Evolutionary conservation across 2,329 filamentous ascomycete genomes (phyloP), one percentile per base, ranked within the genome.

Genomic region (Acephala macrosclerotiorum): DNA sequence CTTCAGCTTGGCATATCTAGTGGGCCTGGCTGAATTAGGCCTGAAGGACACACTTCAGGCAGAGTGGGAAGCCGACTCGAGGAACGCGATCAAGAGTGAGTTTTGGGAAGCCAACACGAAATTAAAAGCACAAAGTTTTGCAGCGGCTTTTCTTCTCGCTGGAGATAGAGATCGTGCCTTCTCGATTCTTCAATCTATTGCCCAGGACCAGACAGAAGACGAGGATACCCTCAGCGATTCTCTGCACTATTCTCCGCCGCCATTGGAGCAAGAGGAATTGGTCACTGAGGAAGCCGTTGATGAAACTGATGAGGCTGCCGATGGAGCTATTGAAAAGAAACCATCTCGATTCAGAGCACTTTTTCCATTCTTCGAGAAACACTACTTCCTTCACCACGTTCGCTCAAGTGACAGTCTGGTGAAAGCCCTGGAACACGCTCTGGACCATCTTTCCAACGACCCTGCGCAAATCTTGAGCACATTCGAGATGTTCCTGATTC

Each of bases 141-240:
- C 68, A n/a, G 45, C 65, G 8, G 69, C 69, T 12, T 68, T 72
- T 38, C 8, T 69, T 2, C 35, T 70, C 20, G 70, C 66, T 12
- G 55, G 62, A 22, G 66, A 71, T 59, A 36, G 7, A n/a, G 35
- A 61, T 18, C 25, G 26, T 6, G 49, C 49, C 3, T 33, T 33
- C 3, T 53, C 49, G 11, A 53, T 33, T 14, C 49, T 33, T 29
- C 14, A 29, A 26, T 33, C 49, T 26, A 16, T 12, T 53, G 14
- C 25, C 25, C 12, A 26, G 14, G 26, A 18, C 49, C 22, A 49
- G n/a, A 49, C 25, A 5, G 49, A 8, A 33, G 22, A 53, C n/a
- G n/a, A n/a, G 14, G 6, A 3, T 6, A 29, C 26, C 14, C 49
- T 11, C 25, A 33, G 7, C 12, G 49, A 33, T 11, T 5, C 20